phyloP scores from a whole-genome alignment of 805 yeast species.

The Saccharomycopsis babjevae region DNA sequence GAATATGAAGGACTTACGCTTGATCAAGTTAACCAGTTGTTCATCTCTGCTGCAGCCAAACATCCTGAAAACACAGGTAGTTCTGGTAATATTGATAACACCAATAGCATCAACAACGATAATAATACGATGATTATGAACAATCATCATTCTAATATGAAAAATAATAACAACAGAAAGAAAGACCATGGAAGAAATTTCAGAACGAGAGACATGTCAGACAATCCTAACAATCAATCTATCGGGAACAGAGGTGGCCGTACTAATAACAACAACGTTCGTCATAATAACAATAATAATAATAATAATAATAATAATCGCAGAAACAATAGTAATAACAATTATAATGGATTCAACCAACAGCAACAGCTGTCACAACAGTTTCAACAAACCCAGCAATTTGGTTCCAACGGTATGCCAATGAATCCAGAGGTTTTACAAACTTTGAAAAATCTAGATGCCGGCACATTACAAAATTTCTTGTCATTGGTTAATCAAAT shows the following conservation, averaged over 20 bases:
- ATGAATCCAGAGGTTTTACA: slow-evolving; percentile 10
- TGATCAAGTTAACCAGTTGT: slow-evolving; percentile 52
- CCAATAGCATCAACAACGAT: slow-evolving; percentile 1
- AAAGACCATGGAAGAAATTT: not conserved
- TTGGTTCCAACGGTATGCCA: not conserved
- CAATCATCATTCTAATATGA: slow-evolving; percentile 1
- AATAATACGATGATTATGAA: not conserved
- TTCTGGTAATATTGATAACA: slow-evolving; percentile 6
- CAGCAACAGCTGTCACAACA: slow-evolving; percentile 21
- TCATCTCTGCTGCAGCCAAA: slow-evolving; percentile 24
- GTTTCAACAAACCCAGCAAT: slow-evolving; percentile 22
- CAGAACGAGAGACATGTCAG: not conserved
- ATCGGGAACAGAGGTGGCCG: slow-evolving; percentile 15
- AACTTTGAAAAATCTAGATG: slow-evolving; percentile 22
- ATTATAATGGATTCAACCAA: slow-evolving; percentile 7
- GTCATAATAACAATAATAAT: slow-evolving; percentile 15
- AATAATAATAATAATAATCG: slow-evolving; percentile 12
- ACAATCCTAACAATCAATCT: slow-evolving; percentile 20
- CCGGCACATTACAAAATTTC: slow-evolving; percentile 26
- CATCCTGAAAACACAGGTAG: slow-evolving; percentile 6
- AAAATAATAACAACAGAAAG: slow-evolving; percentile 7
- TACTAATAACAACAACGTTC: slow-evolving; percentile 8
- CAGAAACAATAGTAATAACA: slow-evolving; percentile 9
- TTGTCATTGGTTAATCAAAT: slow-evolving; percentile 23
- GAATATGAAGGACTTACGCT: slow-evolving; percentile 67